phyloP scores from a whole-genome alignment of 192 early-diverging fungal species.

The Gonapodya sp. region DNA sequence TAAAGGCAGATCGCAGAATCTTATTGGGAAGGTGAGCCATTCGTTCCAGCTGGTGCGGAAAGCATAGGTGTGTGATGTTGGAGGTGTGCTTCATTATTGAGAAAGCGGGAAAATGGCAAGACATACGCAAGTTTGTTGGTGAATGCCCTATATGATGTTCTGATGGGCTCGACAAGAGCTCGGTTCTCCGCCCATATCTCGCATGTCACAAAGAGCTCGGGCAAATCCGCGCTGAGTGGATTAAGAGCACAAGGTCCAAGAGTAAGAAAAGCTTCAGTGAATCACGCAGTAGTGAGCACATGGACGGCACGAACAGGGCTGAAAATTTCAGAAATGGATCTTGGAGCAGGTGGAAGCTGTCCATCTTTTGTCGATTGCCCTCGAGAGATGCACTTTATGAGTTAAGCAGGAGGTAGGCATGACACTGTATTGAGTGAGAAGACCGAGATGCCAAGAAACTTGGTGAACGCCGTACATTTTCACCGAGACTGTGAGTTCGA shows the following conservation, averaged over 20 bases:
- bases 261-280: not conserved
- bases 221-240: not conserved
- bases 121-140: conserved; percentile 45
- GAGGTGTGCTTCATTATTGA: no score
- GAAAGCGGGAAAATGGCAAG: no score
- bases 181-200: conserved; percentile 63
- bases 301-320: not conserved
- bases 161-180: conserved; percentile 49
- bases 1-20: conserved; percentile 72
- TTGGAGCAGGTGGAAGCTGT: not conserved
- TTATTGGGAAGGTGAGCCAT: conserved; percentile 82
- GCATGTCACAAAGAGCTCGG: conserved; percentile 52
- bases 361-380: not conserved
- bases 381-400: not conserved
- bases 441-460: not conserved
- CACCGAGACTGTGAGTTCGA: not conserved
- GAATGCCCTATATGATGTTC: conserved; percentile 58
- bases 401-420: no score
- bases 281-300: not conserved
- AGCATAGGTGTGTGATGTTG: no score
- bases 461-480: not conserved
- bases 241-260: no score
- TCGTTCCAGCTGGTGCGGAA: conserved; percentile 73
- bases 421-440: not conserved
- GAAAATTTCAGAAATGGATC: not conserved